Evolutionary conservation across 202 grass and related monocot genomes (phyloP).

Genomic region (Setaria italica): DNA sequence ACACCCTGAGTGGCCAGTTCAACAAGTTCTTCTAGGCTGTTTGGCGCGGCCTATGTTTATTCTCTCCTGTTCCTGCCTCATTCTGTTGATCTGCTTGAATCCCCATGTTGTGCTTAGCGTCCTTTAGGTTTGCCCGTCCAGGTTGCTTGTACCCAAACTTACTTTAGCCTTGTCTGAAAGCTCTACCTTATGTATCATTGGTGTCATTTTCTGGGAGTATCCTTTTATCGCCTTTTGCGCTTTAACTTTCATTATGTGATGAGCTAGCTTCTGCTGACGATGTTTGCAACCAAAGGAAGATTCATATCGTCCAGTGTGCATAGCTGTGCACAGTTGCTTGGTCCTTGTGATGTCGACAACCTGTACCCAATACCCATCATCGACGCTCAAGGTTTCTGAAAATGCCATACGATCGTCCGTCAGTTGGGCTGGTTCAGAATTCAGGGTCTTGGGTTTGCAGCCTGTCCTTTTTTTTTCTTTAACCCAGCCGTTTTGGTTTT

Average conservation of each 20-base stretch:
- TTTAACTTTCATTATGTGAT: conserved; percentile 32
- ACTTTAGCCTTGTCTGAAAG: conserved; percentile 41
- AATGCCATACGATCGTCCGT: background rate
- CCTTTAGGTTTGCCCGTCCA: conserved; percentile 18
- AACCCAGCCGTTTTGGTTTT: background rate
- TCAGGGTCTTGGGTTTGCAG: background rate
- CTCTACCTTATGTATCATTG: conserved; percentile 15
- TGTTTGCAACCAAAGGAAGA: background rate
- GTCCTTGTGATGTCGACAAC: conserved; percentile 21
- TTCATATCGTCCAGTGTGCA: background rate
- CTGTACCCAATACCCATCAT: background rate
- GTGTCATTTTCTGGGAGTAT: conserved; percentile 24
- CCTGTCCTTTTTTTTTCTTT: background rate
- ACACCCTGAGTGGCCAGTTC: conserved; percentile 71
- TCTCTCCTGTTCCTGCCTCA: conserved; percentile 24
- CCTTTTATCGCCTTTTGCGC: background rate
- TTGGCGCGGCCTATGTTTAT: conserved; percentile 30
- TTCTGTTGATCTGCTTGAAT: conserved; percentile 2
- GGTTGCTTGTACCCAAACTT: conserved; percentile 38
- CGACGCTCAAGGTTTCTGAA: background rate
- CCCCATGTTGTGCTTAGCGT: conserved; percentile 31
- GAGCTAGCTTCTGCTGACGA: background rate
- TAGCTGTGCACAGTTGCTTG: conserved; percentile 8
- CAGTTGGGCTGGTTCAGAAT: conserved; percentile 2
- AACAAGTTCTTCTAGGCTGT: conserved; percentile 69